Evolutionary conservation across 768 basidiomycete genomes (phyloP).

Genomic region (Tubosaeta sp.): DNA sequence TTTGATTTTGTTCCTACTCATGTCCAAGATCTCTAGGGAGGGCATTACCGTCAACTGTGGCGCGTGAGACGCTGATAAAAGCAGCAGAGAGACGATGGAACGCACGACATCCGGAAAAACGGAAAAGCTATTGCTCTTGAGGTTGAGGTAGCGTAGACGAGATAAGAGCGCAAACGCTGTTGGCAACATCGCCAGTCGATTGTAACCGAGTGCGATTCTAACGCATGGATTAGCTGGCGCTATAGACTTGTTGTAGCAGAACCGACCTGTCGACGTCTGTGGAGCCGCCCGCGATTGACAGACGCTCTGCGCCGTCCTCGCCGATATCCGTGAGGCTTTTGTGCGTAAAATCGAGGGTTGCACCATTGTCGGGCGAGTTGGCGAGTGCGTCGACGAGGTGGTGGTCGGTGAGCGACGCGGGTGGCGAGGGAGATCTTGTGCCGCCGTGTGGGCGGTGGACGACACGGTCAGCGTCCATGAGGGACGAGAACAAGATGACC

Average conservation of each 20-base stretch:
- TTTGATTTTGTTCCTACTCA: constrained; percentile 89
- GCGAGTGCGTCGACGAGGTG: constrained; percentile 63
- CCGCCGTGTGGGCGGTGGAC: constrained; percentile 26
- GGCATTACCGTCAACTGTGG: constrained; percentile 76
- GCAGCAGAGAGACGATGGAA: constrained; percentile 15
- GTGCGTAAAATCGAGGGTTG: constrained; percentile 82
- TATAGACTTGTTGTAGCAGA: constrained; percentile 4
- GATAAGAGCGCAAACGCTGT: constrained; percentile 68
- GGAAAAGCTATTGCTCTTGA: constrained; percentile 79
- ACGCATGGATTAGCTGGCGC: constrained; percentile 6
- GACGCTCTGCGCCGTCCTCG: constrained; percentile 67
- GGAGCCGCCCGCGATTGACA: constrained; percentile 56
- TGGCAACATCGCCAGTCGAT: constrained; percentile 75
- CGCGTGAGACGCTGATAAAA: constrained; percentile 7
- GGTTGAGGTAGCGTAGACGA: constrained; percentile 77
- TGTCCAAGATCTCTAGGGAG: constrained; percentile 88
- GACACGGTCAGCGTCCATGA: constrained; percentile 28
- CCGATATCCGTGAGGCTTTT: constrained; percentile 73
- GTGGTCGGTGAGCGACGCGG: constrained; percentile 46
- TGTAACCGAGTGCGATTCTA: constrained; percentile 85
- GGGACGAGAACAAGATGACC: constrained; percentile 18
- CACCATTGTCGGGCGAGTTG: constrained; percentile 70
- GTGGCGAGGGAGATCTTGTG: constrained; percentile 28
- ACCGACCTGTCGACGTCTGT: constrained; percentile 59
- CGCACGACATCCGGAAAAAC: constrained; percentile 85